A percentile compares a stretch with the other conserved stretches of the same genome.
phyloP scores from a whole-genome alignment of 441 rosid genomes.

The Gossypium schwendimanii region DNA sequence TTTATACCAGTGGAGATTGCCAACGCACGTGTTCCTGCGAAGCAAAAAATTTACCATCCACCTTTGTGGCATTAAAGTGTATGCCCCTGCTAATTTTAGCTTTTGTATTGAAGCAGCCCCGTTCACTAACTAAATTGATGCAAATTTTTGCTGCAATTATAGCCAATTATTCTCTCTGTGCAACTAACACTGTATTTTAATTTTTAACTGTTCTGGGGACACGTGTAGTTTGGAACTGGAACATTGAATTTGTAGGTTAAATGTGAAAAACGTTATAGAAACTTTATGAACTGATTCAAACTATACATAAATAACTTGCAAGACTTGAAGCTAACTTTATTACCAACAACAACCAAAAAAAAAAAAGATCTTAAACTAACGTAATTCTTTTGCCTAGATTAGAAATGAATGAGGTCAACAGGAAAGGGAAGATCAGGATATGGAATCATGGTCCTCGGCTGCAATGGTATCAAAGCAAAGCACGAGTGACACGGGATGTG shows the following conservation, averaged over 20 bases:
- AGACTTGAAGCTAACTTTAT: not conserved
- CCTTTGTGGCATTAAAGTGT: not conserved
- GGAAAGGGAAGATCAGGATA: not conserved
- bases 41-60: slow-evolving; percentile 5
- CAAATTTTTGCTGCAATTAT: too few species aligned
- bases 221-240: not conserved
- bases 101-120: slow-evolving; percentile 3
- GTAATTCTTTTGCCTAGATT: not conserved
- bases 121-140: not conserved
- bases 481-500: too few species aligned
- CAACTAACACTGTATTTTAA: too few species aligned
- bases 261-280: not conserved
- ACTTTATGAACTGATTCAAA: not conserved
- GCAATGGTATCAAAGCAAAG: not conserved
- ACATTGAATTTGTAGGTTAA: not conserved
- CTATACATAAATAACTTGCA: not conserved
- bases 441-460: not conserved
- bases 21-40: not conserved
- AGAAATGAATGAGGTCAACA: not conserved
- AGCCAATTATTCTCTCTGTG: too few species aligned
- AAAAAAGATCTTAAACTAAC: too few species aligned
- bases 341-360: too few species aligned
- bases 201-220: not conserved
- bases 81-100: not conserved
- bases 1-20: not conserved